Evolutionary conservation across 2,329 filamentous ascomycete species (phyloP).

Genomic region (Pyrenophora graminea): DNA sequence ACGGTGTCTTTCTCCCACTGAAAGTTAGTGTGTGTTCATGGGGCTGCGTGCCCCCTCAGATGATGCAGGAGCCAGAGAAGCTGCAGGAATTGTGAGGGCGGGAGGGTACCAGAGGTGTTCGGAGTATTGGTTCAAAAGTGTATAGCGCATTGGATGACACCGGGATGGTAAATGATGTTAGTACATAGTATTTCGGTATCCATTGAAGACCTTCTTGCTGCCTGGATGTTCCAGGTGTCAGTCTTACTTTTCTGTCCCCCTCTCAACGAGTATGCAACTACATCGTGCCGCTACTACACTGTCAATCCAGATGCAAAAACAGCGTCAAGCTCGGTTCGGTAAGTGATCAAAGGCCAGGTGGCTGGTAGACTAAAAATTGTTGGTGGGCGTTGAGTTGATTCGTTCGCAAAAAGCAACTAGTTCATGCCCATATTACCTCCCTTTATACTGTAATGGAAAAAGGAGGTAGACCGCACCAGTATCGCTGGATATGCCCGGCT

Average conservation of each 20-base stretch:
- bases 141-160: background rate
- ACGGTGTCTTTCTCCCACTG: conserved; percentile 22
- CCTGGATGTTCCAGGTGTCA: background rate
- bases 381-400: too few species aligned
- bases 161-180: background rate
- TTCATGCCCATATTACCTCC: too few species aligned
- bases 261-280: too few species aligned
- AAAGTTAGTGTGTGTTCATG: conserved; percentile 39
- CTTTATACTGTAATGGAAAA: too few species aligned
- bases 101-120: background rate
- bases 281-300: too few species aligned
- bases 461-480: too few species aligned
- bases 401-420: too few species aligned
- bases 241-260: background rate
- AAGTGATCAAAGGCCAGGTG: too few species aligned
- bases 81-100: conserved; percentile 8
- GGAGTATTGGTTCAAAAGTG: background rate
- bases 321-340: conserved; percentile 1
- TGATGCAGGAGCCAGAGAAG: conserved; percentile 18
- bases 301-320: too few species aligned
- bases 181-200: background rate
- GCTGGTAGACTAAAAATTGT: too few species aligned
- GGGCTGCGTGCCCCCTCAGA: conserved; percentile 34
- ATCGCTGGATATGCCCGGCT: too few species aligned
- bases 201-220: background rate